Evolutionary conservation across 768 basidiomycete genomes (phyloP).

Genomic region (Exidia glandulosa): DNA sequence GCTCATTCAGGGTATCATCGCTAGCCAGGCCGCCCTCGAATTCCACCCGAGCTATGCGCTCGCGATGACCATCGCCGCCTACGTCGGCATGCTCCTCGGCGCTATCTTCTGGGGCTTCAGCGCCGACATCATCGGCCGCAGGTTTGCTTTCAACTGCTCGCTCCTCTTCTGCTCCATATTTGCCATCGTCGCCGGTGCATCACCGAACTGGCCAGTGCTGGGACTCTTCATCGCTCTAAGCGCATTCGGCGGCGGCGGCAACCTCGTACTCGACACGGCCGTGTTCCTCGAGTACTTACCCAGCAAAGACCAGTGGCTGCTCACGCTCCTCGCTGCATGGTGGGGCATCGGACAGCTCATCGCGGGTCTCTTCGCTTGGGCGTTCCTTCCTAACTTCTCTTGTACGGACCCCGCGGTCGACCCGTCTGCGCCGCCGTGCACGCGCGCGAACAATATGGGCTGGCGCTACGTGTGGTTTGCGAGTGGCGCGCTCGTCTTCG

Average conservation of each 20-base stretch:
- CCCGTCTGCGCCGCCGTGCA: constrained; percentile 19
- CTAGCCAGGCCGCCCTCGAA: background rate
- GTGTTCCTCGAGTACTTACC: constrained; percentile 35
- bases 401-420: constrained; percentile 22
- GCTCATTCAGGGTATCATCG: background rate
- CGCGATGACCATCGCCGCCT: constrained; percentile 34
- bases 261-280: constrained; percentile 26
- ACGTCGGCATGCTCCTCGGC: constrained; percentile 43
- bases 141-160: constrained; percentile 42
- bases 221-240: constrained; percentile 34
- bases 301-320: constrained; percentile 43
- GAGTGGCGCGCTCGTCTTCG: constrained; percentile 40
- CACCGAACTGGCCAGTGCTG: constrained; percentile 18
- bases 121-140: constrained; percentile 42
- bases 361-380: constrained; percentile 41
- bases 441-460: constrained; percentile 43
- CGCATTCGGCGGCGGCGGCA: constrained; percentile 44
- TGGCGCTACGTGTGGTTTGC: constrained; percentile 51
- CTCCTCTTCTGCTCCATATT: constrained; percentile 43
- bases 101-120: constrained; percentile 38
- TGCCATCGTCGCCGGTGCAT: constrained; percentile 37
- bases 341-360: constrained; percentile 41
- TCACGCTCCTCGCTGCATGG: constrained; percentile 48
- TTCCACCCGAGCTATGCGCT: background rate
- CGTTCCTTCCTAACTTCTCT: constrained; percentile 44